Evolutionary conservation across 1,139 yeast genomes (phyloP).

Genomic region (Candida pseudoviswanathii): DNA sequence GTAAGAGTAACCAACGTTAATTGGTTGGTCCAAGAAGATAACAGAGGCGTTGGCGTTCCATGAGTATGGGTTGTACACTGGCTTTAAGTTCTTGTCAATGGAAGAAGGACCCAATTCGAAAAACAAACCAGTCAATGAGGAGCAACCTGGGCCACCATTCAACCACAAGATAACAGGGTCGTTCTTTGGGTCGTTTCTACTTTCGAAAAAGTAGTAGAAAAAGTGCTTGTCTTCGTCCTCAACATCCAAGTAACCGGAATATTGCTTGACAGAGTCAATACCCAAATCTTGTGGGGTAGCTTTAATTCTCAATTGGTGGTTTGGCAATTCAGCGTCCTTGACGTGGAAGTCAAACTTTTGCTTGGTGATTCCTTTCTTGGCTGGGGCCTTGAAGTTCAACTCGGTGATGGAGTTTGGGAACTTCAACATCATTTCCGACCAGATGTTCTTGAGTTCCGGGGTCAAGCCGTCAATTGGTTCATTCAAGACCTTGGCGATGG

Average conservation of each 20-base stretch:
- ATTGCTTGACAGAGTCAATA: constrained; percentile 77
- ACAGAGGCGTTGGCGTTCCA: constrained; percentile 51
- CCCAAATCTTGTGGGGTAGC: constrained; percentile 63
- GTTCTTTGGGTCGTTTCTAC: constrained; percentile 46
- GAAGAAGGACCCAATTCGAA: constrained; percentile 48
- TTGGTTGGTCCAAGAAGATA: constrained; percentile 51
- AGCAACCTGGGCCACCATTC: constrained; percentile 52
- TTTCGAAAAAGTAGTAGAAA: constrained; percentile 48
- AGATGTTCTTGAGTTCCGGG: constrained; percentile 49
- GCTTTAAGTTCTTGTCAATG: constrained; percentile 37
- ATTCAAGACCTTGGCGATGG: constrained; percentile 43
- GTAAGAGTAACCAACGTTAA: constrained; percentile 76
- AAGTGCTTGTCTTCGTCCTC: constrained; percentile 80
- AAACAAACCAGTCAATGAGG: constrained; percentile 45
- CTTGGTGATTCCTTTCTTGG: constrained; percentile 38
- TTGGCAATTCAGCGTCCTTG: constrained; percentile 44
- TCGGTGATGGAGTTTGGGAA: constrained; percentile 56
- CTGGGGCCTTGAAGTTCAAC: constrained; percentile 51
- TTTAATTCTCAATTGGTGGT: constrained; percentile 65
- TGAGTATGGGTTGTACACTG: constrained; percentile 40
- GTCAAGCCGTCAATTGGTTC: constrained; percentile 51
- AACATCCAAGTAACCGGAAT: constrained; percentile 85
- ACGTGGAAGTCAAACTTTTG: constrained; percentile 62
- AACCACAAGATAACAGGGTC: constrained; percentile 50
- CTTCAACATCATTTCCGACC: constrained; percentile 62